A percentile compares a stretch with the other conserved stretches of the same genome.
phyloP scores from a whole-genome alignment of 495 filamentous ascomycete genomes.

The Aspergillus panamensis region DNA sequence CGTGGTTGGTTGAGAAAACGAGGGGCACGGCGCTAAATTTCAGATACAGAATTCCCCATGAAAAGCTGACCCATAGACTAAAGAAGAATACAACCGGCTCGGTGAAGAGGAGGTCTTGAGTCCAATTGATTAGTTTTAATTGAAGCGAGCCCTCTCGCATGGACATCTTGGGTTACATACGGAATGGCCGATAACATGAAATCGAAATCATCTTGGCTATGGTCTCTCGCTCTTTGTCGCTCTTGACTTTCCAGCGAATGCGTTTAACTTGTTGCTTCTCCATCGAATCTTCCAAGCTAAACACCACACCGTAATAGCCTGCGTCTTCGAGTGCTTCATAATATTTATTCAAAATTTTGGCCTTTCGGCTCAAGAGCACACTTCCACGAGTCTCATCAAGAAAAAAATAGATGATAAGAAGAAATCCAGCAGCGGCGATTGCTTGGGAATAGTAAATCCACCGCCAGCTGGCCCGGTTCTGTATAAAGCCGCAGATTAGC shows the following conservation, averaged over 20 bases:
- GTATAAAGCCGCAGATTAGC: conserved; percentile 67
- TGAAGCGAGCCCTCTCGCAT: no score
- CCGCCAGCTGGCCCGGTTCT: conserved; percentile 65
- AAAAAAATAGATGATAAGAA: conserved; percentile 59
- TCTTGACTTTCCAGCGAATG: conserved; percentile 81
- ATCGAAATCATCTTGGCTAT: conserved; percentile 69
- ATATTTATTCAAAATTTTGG: conserved; percentile 69
- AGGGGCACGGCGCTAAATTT: conserved; percentile 76
- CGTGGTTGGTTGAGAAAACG: conserved; percentile 69
- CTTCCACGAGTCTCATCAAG: conserved; percentile 83
- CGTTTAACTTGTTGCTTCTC: conserved; percentile 50
- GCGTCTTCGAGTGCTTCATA: conserved; percentile 67
- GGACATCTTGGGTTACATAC: conserved; percentile 26
- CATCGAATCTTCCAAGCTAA: conserved; percentile 20
- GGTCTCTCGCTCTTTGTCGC: conserved; percentile 74
- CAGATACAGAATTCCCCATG: conserved; percentile 87
- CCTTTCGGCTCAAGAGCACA: conserved; percentile 77
- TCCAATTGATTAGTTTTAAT: conserved; percentile 9
- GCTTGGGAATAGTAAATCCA: conserved; percentile 91
- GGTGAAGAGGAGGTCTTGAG: conserved; percentile 67
- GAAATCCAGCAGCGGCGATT: conserved; percentile 61
- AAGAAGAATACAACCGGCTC: conserved; percentile 96
- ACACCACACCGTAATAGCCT: conserved; percentile 62
- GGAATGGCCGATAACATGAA: conserved; percentile 74
- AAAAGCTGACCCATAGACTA: conserved; percentile 84